Percentiles rank a stretch among this genome's conserved stretches.
phyloP scores from a whole-genome alignment of 2,329 filamentous ascomycete species.

The Basipetospora chlamydospora region DNA sequence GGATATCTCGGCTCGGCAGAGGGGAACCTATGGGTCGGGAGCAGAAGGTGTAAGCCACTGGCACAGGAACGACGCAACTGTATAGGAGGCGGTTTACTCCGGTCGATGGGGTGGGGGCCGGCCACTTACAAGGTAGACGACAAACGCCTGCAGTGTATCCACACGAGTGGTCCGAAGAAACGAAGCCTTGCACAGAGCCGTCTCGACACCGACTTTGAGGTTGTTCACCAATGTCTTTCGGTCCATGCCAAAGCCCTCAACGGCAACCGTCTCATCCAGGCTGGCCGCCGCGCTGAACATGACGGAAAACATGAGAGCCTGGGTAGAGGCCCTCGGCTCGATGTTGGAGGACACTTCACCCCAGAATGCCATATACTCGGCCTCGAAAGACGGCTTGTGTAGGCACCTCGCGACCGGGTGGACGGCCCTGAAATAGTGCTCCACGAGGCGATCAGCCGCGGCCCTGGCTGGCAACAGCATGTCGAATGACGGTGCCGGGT shows the following conservation, averaged over 20 bases:
- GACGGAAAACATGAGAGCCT: constrained; percentile 54
- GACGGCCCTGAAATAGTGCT: constrained; percentile 53
- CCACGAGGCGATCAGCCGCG: constrained; percentile 46
- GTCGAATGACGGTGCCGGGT: constrained; percentile 32
- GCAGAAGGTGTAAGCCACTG: too few relatives aligned
- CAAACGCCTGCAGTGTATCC: constrained; percentile 63
- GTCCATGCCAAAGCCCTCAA: constrained; percentile 35
- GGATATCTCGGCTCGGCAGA: constrained; percentile 59
- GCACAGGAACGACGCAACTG: too few relatives aligned
- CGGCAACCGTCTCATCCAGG: constrained; percentile 38
- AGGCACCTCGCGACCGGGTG: constrained; percentile 54
- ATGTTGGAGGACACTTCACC: constrained; percentile 39
- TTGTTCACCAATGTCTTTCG: constrained; percentile 45
- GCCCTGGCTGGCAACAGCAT: constrained; percentile 44
- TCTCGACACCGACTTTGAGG: constrained; percentile 52
- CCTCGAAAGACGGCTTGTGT: constrained; percentile 52
- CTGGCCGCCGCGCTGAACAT: constrained; percentile 57
- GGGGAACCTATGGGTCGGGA: constrained; percentile 50
- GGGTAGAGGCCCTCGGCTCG: constrained; percentile 48
- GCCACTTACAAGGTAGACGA: constrained; percentile 54
- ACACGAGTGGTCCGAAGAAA: constrained; percentile 52
- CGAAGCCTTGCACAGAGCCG: constrained; percentile 52
- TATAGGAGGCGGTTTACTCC: too few relatives aligned
- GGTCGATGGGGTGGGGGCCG: too few relatives aligned
- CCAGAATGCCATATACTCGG: constrained; percentile 52